Percentiles rank a stretch among this genome's conserved stretches.
Conservation (phyloP, 2,329 filamentous ascomycete species). For the Acrodontium crateriforme region DNA sequence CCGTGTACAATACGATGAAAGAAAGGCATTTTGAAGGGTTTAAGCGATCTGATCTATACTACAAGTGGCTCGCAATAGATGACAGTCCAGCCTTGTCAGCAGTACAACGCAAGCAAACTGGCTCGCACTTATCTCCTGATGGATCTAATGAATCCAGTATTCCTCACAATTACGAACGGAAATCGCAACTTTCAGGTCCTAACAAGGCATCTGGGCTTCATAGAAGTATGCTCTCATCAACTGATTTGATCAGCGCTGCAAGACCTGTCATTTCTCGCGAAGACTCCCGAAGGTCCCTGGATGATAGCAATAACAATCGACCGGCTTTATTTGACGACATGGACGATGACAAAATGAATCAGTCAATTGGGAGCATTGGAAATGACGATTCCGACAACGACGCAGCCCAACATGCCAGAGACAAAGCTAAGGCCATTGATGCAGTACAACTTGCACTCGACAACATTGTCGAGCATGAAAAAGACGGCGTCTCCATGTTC, state of each 20-base stretch:
- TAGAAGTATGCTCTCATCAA: slow-evolving; percentile 46
- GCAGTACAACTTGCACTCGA: slow-evolving; percentile 87
- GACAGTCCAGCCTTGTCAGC: slow-evolving; percentile 36
- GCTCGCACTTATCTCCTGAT: not conserved
- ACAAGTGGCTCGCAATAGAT: slow-evolving; percentile 86
- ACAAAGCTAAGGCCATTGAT: slow-evolving; percentile 70
- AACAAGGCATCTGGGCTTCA: slow-evolving; percentile 36
- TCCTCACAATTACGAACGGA: too few species aligned
- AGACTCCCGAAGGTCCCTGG: slow-evolving; percentile 50
- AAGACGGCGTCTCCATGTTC: slow-evolving; percentile 52
- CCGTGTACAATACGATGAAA: slow-evolving; percentile 73
- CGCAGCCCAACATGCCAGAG: slow-evolving; percentile 37
- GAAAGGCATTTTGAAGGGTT: slow-evolving; percentile 69
- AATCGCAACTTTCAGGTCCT: too few species aligned
- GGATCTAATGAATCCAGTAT: slow-evolving; percentile 7
- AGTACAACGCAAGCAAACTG: slow-evolving; percentile 5
- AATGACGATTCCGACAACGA: slow-evolving; percentile 64
- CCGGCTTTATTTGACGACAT: slow-evolving; percentile 61
- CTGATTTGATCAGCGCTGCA: slow-evolving; percentile 37
- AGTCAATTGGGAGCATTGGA: slow-evolving; percentile 67
- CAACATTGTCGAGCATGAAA: slow-evolving; percentile 76
- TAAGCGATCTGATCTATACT: slow-evolving; percentile 85
- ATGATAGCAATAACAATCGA: slow-evolving; percentile 41
- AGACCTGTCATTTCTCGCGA: not conserved
- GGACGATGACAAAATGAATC: slow-evolving; percentile 54